Evolutionary conservation across 345 rosid genomes (phyloP), one percentile per base, ranked within the genome.

Genomic region (Brassica nigra): DNA sequence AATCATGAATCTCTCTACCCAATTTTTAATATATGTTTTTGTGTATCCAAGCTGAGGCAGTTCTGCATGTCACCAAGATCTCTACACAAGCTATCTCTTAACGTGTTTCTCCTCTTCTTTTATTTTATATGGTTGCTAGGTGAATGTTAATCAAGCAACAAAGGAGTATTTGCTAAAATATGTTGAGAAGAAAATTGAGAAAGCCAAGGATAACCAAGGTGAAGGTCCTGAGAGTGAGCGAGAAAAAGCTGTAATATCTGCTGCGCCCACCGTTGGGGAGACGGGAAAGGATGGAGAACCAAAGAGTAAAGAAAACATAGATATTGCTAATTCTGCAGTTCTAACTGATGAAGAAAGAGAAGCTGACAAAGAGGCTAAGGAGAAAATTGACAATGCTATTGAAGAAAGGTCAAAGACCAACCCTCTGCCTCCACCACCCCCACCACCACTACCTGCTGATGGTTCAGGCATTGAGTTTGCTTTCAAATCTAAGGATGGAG

Each of bases 391-490:
- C 36, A 78, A 75, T 84, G 89, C 90, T 86, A 80, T 90, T 62
- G 97, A 91, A 82, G 97, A 93, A 85, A 91, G 99, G 82, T 74
- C 90, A 83, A 93, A 88, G 87, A 81, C 84, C 83, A 89, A 82
- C 73, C 98, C 98, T 39, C 84, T 89, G 79, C 99, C 98, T 73
- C 96, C 97, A n/a, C 99, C 94, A 20, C 95, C 97, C 87, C 87
- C 57, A 71, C 87, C 87, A 31, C 88, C 72, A 61, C 78, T 82
- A 42, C 84, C 88, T 28, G 84, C 73, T 58, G 90, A 89, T 84
- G 86, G 81, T 75, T 80, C 81, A 79, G 90, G 84, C 39, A 67
- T 84, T 54, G 99, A 95, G 70, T 14, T 81, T 80, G 85, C 79
- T 27, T 81, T 87, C 74, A 90, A 87, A 82, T 70, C 89, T 28